Percentiles rank a stretch among this genome's conserved stretches.
Conservation (phyloP, 768 basidiomycete species). For the Tulasnella sp. region DNA sequence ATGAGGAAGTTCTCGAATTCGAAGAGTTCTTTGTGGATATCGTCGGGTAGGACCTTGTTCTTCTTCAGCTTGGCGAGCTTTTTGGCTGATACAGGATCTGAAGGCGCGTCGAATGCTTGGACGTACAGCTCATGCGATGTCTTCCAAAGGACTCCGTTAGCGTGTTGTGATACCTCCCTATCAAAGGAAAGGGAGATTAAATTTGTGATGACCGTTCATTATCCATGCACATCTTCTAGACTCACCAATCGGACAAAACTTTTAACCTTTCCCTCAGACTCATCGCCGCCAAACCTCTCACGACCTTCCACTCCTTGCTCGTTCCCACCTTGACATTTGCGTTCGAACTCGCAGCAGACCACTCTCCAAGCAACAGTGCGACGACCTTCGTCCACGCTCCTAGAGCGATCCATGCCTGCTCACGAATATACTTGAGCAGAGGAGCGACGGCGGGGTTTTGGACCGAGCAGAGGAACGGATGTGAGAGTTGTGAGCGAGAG, state of each 20-base stretch:
- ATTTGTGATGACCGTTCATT: constrained; percentile 30
- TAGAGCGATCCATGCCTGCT: constrained; percentile 54
- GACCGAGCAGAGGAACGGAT: constrained; percentile 60
- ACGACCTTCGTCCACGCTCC: constrained; percentile 14
- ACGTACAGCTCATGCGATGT: constrained; percentile 47
- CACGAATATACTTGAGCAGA: constrained; percentile 48
- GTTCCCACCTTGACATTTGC: constrained; percentile 27
- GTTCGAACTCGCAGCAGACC: constrained; percentile 9
- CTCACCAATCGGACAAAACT: constrained; percentile 25
- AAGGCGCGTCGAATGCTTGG: constrained; percentile 52
- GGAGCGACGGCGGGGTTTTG: constrained; percentile 60
- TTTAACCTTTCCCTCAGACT: constrained; percentile 54
- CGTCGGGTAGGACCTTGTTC: constrained; percentile 29
- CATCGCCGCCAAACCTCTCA: constrained; percentile 56
- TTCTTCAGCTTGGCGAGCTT: constrained; percentile 45
- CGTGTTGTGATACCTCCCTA: constrained; percentile 20
- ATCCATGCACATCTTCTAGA: constrained; percentile 26
- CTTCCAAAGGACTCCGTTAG: constrained; percentile 39
- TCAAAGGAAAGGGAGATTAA: neutral
- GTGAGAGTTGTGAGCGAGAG: constrained; percentile 47
- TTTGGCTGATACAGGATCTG: constrained; percentile 35
- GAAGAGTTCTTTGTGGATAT: constrained; percentile 51
- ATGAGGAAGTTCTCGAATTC: constrained; percentile 64
- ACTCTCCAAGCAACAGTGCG: constrained; percentile 38
- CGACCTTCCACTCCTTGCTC: constrained; percentile 35